Conservation (phyloP, 2,329 filamentous ascomycete species). For the Ophiognomonia clavigignenti-juglandacearum region DNA sequence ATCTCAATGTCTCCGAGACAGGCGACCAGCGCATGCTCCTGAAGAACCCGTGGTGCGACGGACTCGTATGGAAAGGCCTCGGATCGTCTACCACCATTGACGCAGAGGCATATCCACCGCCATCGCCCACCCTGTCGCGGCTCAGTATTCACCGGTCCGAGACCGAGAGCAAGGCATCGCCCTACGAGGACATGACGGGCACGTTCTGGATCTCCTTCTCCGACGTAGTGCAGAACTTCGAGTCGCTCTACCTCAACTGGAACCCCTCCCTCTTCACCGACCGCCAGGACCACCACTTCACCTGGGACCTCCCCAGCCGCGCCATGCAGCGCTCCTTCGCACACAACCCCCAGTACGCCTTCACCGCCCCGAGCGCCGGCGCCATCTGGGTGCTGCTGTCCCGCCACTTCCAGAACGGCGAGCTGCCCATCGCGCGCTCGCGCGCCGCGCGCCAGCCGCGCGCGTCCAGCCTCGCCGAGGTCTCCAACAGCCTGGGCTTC, state of each 20-base stretch:
- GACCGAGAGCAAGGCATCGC: constrained; percentile 20
- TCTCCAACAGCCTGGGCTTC: constrained; percentile 63
- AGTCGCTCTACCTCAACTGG: constrained; percentile 97
- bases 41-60: constrained; percentile 95
- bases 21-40: constrained; percentile 68
- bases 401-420: constrained; percentile 74
- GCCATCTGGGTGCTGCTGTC: constrained; percentile 80
- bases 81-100: constrained; percentile 29
- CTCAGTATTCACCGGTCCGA: constrained; percentile 9
- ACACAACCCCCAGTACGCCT: constrained; percentile 68
- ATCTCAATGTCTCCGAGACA: constrained; percentile 58
- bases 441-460: constrained; percentile 20
- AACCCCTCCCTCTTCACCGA: constrained; percentile 78
- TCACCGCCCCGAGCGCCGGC: constrained; percentile 53
- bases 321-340: constrained; percentile 51
- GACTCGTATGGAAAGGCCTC: constrained; percentile 64
- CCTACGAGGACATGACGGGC: constrained; percentile 47
- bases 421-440: constrained; percentile 51
- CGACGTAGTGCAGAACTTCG: constrained; percentile 84
- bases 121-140: constrained; percentile 13
- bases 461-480: constrained; percentile 33
- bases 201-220: constrained; percentile 92
- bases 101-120: constrained; percentile 18
- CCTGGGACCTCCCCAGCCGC: constrained; percentile 60
- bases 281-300: constrained; percentile 86